Percentiles rank a stretch among this genome's conserved stretches.
phyloP scores from a whole-genome alignment of 2,329 filamentous ascomycete species.

The Karstenula rhodostoma region DNA sequence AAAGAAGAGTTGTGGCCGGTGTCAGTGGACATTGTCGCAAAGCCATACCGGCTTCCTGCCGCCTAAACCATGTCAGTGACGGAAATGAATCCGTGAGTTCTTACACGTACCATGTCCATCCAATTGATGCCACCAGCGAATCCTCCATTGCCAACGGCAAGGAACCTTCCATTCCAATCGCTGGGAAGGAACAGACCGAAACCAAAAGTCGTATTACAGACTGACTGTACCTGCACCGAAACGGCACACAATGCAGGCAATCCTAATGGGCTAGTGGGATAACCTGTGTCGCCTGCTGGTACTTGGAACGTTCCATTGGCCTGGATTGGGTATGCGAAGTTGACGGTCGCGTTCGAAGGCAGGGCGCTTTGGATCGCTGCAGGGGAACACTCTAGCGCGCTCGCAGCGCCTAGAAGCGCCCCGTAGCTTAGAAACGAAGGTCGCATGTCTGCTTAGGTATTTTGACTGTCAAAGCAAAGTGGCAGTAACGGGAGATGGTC shows the following conservation, averaged over 20 bases:
- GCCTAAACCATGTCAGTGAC: slow-evolving; percentile 23
- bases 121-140: slow-evolving; percentile 59
- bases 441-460: background rate
- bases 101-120: slow-evolving; percentile 54
- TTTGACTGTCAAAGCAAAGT: background rate
- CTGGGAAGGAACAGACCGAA: slow-evolving; percentile 51
- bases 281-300: slow-evolving; percentile 48
- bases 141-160: slow-evolving; percentile 56
- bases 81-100: too few species aligned
- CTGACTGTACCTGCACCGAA: slow-evolving; percentile 47
- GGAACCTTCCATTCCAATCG: slow-evolving; percentile 48
- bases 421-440: slow-evolving; percentile 22
- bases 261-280: slow-evolving; percentile 49
- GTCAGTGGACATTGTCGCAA: slow-evolving; percentile 55
- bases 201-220: slow-evolving; percentile 46
- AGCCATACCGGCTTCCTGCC: slow-evolving; percentile 48
- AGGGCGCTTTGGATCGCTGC: slow-evolving; percentile 45
- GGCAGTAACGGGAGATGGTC: background rate
- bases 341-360: slow-evolving; percentile 46
- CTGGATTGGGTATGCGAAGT: slow-evolving; percentile 42
- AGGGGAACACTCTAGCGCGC: slow-evolving; percentile 42
- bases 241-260: slow-evolving; percentile 51
- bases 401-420: slow-evolving; percentile 28
- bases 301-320: slow-evolving; percentile 51
- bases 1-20: slow-evolving; percentile 54